phyloP scores from a whole-genome alignment of 2,329 filamentous ascomycete species.

The Clathrospora elynae region DNA sequence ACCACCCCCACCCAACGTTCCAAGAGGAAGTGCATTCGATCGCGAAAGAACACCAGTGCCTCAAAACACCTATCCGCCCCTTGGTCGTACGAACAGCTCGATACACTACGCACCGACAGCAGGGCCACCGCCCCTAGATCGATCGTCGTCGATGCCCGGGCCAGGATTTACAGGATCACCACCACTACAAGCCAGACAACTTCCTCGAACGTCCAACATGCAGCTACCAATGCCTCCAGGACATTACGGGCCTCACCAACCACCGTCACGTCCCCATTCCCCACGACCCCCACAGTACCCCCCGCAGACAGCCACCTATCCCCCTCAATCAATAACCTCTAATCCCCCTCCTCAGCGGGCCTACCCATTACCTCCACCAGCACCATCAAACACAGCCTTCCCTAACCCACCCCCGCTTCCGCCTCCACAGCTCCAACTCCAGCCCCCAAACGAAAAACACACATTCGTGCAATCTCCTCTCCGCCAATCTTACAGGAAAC shows the following conservation, averaged over 20 bases:
- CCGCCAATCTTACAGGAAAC: conserved; percentile 18
- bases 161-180: conserved; percentile 16
- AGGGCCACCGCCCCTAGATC: conserved; percentile 33
- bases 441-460: background rate
- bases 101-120: conserved; percentile 17
- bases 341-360: background rate
- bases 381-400: background rate
- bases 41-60: conserved; percentile 34
- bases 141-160: conserved; percentile 35
- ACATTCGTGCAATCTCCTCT: conserved; percentile 24
- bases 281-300: conserved; percentile 16
- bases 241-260: conserved; percentile 7
- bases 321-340: conserved; percentile 1
- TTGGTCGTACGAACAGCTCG: conserved; percentile 31
- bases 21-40: conserved; percentile 19
- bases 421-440: conserved; percentile 10
- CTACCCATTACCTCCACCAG: background rate
- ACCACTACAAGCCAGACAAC: conserved; percentile 14
- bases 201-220: conserved; percentile 20
- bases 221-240: conserved; percentile 19
- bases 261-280: conserved; percentile 8
- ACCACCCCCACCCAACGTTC: conserved; percentile 14
- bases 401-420: background rate
- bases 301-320: conserved; percentile 11
- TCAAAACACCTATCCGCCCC: conserved; percentile 21